These are phyloP conservation scores for Paramarasmius palmivorus DNA, from an alignment of 1,284 basidiomycete species.

Conservation along the genomic window DNA sequence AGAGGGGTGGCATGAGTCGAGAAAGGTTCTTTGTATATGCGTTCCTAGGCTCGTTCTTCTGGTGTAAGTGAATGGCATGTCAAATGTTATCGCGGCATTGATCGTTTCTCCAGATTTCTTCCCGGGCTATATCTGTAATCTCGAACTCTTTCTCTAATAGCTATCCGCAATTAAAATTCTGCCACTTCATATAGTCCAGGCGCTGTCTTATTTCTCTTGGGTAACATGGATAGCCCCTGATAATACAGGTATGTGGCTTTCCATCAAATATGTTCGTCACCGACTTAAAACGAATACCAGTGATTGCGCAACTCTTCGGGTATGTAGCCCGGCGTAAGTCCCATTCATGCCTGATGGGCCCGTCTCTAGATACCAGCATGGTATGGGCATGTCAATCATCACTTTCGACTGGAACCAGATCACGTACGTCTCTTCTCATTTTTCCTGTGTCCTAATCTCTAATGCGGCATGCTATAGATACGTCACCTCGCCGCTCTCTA, in stretches of 20 bases:
- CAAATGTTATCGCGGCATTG: too few species aligned
- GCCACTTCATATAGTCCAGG: constrained; percentile 55
- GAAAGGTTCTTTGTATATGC: constrained; percentile 78
- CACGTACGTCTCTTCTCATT: constrained; percentile 13
- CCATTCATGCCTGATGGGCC: constrained; percentile 50
- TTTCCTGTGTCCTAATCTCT: neutral
- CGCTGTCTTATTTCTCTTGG: constrained; percentile 71
- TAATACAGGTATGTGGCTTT: constrained; percentile 14
- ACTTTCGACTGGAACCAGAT: constrained; percentile 80
- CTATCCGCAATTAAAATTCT: too few species aligned
- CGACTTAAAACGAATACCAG: too few species aligned
- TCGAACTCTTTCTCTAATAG: too few species aligned
- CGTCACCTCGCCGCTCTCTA: constrained; percentile 60
- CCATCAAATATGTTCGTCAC: neutral
- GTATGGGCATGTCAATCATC: constrained; percentile 74
- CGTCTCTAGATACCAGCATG: constrained; percentile 78
- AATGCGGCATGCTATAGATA: constrained; percentile 32
- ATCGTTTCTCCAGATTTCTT: constrained; percentile 38
- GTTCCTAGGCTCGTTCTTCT: constrained; percentile 56
- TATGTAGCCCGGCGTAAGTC: neutral
- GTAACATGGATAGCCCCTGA: constrained; percentile 28
- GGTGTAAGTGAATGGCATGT: constrained; percentile 37
- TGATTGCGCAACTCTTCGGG: too few species aligned
- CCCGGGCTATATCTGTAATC: constrained; percentile 54
- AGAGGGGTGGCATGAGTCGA: constrained; percentile 67